Percentiles rank a stretch among this genome's conserved stretches.
phyloP scores from a whole-genome alignment of 2,329 filamentous ascomycete genomes.

The Penicillium sp. region DNA sequence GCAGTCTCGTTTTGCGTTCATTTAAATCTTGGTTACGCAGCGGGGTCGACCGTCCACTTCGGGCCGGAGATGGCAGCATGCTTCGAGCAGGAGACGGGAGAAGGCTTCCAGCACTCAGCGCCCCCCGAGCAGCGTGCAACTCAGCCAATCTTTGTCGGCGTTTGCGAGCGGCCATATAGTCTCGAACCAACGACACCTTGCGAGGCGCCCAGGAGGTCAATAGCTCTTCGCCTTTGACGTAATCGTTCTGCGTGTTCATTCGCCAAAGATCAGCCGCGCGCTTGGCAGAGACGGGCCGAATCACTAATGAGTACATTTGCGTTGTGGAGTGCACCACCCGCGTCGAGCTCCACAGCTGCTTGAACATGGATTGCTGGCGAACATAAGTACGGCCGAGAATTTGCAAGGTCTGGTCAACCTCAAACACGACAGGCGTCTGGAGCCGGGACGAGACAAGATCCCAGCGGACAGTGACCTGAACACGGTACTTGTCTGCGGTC shows the following conservation, averaged over 20 bases:
- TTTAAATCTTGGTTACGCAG: constrained; percentile 30
- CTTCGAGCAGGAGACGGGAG: constrained; percentile 32
- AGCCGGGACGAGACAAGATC: constrained; percentile 77
- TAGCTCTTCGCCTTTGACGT: constrained; percentile 91
- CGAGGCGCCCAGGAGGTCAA: constrained; percentile 80
- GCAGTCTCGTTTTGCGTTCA: constrained; percentile 34
- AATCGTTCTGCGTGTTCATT: constrained; percentile 90
- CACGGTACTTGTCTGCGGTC: constrained; percentile 85
- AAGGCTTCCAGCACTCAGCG: constrained; percentile 37
- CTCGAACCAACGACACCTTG: constrained; percentile 82
- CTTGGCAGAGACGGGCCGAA: constrained; percentile 85
- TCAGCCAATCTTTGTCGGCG: constrained; percentile 69
- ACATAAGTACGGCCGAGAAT: constrained; percentile 79
- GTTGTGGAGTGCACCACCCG: constrained; percentile 82
- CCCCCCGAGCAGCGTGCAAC: constrained; percentile 59
- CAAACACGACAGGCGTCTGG: constrained; percentile 82
- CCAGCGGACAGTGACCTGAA: constrained; percentile 83
- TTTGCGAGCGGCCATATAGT: constrained; percentile 72
- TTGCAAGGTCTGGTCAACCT: constrained; percentile 72
- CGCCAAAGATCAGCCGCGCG: constrained; percentile 90
- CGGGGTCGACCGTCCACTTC: constrained; percentile 33
- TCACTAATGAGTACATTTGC: constrained; percentile 76
- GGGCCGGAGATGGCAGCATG: constrained; percentile 31
- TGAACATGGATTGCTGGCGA: constrained; percentile 79
- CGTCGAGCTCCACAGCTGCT: constrained; percentile 76